Conservation (phyloP, 2,329 filamentous ascomycete genomes). For the Cladosporium colombiae region DNA sequence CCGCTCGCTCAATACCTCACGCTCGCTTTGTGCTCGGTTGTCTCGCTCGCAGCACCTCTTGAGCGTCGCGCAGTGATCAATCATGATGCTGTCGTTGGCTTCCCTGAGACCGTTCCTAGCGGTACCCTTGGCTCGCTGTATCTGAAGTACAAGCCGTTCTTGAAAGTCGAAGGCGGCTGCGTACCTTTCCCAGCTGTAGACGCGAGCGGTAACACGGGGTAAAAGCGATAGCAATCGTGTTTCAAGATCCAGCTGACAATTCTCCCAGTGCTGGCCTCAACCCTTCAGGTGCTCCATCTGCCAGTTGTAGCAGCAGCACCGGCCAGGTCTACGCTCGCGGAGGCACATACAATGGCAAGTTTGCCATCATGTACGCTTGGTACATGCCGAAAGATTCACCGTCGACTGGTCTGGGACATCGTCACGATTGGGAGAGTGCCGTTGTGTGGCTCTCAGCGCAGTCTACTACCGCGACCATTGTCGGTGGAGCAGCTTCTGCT, state of each 20-base stretch:
- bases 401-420: constrained; percentile 49
- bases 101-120: constrained; percentile 55
- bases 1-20: constrained; percentile 19
- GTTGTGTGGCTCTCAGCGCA: constrained; percentile 53
- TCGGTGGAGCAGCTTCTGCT: constrained; percentile 55
- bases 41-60: constrained; percentile 26
- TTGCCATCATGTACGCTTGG: constrained; percentile 57
- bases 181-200: constrained; percentile 65
- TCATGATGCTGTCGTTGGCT: constrained; percentile 54
- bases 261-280: constrained; percentile 46
- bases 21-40: constrained; percentile 17
- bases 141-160: constrained; percentile 57
- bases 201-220: constrained; percentile 59
- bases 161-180: constrained; percentile 60
- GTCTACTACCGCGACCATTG: constrained; percentile 44
- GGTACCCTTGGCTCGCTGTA: constrained; percentile 51
- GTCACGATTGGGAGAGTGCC: constrained; percentile 59
- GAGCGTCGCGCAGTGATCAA: constrained; percentile 46
- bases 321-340: constrained; percentile 56
- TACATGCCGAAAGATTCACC: constrained; percentile 54
- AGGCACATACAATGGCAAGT: constrained; percentile 43
- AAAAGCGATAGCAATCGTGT: constrained; percentile 27
- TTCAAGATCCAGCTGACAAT: neutral
- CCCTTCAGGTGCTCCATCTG: constrained; percentile 41
- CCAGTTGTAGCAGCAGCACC: constrained; percentile 46